Conservation (phyloP, 768 basidiomycete genomes). For the Lactarius sp. region DNA sequence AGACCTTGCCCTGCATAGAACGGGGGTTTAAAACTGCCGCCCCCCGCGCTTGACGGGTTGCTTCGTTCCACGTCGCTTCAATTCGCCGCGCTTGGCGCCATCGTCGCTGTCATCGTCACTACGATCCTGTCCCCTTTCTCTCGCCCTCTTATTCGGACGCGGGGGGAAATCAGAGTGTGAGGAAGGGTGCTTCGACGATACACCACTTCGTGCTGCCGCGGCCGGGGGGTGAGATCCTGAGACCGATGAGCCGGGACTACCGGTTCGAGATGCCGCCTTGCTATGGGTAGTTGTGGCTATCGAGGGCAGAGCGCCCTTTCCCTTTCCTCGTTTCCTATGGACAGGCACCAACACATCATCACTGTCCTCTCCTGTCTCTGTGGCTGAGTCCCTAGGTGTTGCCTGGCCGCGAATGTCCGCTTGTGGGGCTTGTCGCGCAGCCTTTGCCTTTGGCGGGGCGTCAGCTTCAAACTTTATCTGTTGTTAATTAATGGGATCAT, state of each 20-base stretch:
- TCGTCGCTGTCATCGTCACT: constrained; percentile 57
- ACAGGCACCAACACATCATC: not conserved
- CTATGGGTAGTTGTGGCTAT: constrained; percentile 1
- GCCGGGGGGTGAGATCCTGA: constrained; percentile 7
- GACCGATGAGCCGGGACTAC: not conserved
- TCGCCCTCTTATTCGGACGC: constrained; percentile 36
- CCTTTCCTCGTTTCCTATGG: not conserved
- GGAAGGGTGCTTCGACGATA: constrained; percentile 10
- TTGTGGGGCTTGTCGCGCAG: constrained; percentile 7
- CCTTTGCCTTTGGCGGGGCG: not conserved
- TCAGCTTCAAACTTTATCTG: constrained; percentile 6
- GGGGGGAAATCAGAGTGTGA: constrained; percentile 53
- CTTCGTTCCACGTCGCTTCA: constrained; percentile 49
- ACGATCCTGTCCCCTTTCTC: constrained; percentile 32
- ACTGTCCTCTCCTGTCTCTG: constrained; percentile 2
- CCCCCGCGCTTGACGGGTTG: constrained; percentile 76
- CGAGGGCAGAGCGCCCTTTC: not conserved
- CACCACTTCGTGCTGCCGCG: constrained; percentile 5
- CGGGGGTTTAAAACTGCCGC: constrained; percentile 56
- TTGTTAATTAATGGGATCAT: not conserved
- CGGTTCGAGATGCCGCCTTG: constrained; percentile 2
- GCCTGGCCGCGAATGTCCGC: not conserved
- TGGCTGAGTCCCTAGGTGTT: not conserved
- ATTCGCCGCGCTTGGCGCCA: constrained; percentile 41
- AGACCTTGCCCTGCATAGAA: not conserved